Evolutionary conservation across 106 monocot genomes (phyloP).

Genomic region (Dioscorea dumetorum): DNA sequence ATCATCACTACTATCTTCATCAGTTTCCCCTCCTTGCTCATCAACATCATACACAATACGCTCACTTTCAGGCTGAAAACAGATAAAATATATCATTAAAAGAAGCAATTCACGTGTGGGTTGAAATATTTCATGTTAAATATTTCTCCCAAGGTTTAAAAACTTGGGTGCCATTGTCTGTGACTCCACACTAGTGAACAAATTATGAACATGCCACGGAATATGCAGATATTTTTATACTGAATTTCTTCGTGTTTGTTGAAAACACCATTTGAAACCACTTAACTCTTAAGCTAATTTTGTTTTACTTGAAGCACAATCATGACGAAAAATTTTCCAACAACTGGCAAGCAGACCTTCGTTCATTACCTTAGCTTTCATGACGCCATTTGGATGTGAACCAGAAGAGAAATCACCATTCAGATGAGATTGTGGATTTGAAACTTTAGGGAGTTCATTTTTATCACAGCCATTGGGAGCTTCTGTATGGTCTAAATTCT

Average conservation of each 20-base stretch:
- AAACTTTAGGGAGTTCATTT: neutral
- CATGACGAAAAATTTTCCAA: neutral
- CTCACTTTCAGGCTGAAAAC: too few species aligned
- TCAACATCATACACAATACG: neutral
- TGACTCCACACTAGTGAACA: too few species aligned
- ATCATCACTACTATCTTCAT: conserved; percentile 9
- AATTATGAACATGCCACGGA: too few species aligned
- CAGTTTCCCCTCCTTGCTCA: neutral
- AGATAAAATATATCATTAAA: neutral
- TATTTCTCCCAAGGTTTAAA: neutral
- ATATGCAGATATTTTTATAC: too few species aligned
- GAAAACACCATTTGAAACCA: too few species aligned
- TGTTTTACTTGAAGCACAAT: too few species aligned
- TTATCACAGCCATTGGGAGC: neutral
- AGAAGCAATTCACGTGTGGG: neutral
- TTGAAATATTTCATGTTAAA: neutral
- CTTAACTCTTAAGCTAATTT: too few species aligned
- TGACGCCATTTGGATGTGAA: neutral
- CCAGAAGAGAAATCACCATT: neutral
- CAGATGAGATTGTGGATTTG: neutral
- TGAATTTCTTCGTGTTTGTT: too few species aligned
- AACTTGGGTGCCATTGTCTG: too few species aligned
- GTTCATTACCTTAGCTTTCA: neutral
- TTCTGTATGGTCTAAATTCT: neutral
- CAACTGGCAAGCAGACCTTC: neutral